Conservation (phyloP, 805 yeast genomes). For the Wickerhamiella brachini region DNA sequence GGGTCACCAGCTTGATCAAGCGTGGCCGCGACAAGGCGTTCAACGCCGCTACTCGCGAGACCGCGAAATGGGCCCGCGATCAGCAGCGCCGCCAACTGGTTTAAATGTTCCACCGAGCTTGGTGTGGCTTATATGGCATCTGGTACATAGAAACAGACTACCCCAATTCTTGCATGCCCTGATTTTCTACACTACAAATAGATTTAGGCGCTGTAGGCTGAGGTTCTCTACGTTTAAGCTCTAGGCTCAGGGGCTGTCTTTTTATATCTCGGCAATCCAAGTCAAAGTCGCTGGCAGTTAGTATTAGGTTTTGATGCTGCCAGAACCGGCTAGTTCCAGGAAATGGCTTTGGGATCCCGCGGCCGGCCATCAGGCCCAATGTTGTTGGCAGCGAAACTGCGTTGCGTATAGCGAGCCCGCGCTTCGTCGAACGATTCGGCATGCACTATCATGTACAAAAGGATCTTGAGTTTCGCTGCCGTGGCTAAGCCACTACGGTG, state of each 20-base stretch:
- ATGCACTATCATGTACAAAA: slow-evolving; percentile 38
- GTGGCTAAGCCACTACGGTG: slow-evolving; percentile 48
- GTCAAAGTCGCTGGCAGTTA: no score
- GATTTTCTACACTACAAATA: no score
- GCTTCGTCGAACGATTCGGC: slow-evolving; percentile 56
- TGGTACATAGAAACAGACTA: background rate
- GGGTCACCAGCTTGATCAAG: slow-evolving; percentile 71
- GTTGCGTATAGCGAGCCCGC: slow-evolving; percentile 36
- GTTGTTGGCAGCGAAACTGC: slow-evolving; percentile 34
- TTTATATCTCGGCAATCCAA: no score
- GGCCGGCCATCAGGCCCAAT: slow-evolving; percentile 59
- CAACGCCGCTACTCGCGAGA: slow-evolving; percentile 58
- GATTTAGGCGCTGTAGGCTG: no score
- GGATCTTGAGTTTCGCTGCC: slow-evolving; percentile 37
- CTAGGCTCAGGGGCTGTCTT: no score
- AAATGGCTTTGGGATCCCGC: slow-evolving; percentile 47
- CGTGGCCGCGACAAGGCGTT: slow-evolving; percentile 53
- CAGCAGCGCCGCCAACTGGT: slow-evolving; percentile 43
- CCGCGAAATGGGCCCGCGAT: slow-evolving; percentile 97
- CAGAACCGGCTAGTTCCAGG: background rate
- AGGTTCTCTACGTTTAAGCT: no score
- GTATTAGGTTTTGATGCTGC: no score
- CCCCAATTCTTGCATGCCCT: background rate
- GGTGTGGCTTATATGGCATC: background rate
- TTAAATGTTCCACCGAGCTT: background rate